Evolutionary conservation across 129 eudicot genomes (phyloP).

Genomic region (Pulicaria dysenterica): DNA sequence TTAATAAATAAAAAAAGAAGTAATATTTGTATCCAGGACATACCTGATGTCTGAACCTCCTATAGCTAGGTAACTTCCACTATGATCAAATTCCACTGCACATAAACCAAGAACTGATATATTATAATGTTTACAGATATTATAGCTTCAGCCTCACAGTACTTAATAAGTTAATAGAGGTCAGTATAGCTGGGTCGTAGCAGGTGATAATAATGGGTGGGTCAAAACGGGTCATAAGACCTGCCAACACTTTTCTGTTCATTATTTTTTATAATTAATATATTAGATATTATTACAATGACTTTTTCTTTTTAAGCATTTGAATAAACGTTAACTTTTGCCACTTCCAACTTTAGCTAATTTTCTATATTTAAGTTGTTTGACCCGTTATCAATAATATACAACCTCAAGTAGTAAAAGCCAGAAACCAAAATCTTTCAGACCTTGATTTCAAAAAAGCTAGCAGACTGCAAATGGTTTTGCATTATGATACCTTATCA

Average conservation of each 20-base stretch:
- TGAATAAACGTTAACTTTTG: too few relatives aligned
- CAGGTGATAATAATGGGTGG: too few relatives aligned
- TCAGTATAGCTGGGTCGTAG: too few relatives aligned
- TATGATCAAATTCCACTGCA: conserved; percentile 93
- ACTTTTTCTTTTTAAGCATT: too few relatives aligned
- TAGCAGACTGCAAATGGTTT: not conserved
- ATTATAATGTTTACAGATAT: not conserved
- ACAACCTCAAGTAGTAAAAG: not conserved
- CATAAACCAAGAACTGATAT: conserved; percentile 12
- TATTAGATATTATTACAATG: too few relatives aligned
- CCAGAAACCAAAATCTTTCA: not conserved
- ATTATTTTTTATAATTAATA: too few relatives aligned
- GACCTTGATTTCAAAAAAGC: not conserved
- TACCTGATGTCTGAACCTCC: conserved; percentile 97
- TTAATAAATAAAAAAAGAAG: too few relatives aligned
- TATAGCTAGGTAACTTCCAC: conserved; percentile 91
- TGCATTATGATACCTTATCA: not conserved
- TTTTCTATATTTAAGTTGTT: too few relatives aligned
- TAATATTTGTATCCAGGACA: not conserved
- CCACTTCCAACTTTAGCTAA: too few relatives aligned
- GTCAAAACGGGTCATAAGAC: too few relatives aligned
- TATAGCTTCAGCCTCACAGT: not conserved
- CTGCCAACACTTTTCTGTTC: too few relatives aligned
- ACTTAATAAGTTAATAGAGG: too few relatives aligned
- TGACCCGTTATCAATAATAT: not conserved